Evolutionary conservation across 192 early-diverging fungal genomes (phyloP).

Genomic region (Geranomyces variabilis): DNA sequence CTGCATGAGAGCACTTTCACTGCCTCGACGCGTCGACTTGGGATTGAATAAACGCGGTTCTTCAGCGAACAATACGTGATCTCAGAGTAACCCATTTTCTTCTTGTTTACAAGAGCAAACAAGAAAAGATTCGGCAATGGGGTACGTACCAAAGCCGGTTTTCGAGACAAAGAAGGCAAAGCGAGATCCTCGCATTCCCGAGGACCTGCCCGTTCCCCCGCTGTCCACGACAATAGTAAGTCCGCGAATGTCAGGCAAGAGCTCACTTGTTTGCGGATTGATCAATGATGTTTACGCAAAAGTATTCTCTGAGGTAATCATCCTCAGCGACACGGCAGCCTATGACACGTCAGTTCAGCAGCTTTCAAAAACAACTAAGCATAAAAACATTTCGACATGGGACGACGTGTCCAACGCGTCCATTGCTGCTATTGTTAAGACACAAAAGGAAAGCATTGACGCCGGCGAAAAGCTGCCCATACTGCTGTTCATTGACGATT

Average conservation of each 20-base stretch:
- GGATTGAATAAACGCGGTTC: background rate
- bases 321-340: conserved; percentile 20
- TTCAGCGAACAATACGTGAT: conserved; percentile 16
- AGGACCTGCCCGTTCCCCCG: conserved; percentile 9
- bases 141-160: conserved; percentile 25
- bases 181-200: conserved; percentile 19
- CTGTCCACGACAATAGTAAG: conserved; percentile 12
- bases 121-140: conserved; percentile 9
- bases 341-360: conserved; percentile 14
- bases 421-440: conserved; percentile 17
- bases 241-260: conserved; percentile 24
- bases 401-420: conserved; percentile 24
- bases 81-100: conserved; percentile 15
- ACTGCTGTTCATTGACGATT: conserved; percentile 28
- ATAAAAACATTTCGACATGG: conserved; percentile 22
- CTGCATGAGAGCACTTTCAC: conserved; percentile 19
- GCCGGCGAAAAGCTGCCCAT: conserved; percentile 8
- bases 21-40: conserved; percentile 1
- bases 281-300: conserved; percentile 26
- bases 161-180: background rate
- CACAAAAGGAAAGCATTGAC: conserved; percentile 15
- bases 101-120: too few relatives aligned
- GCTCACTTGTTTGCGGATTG: conserved; percentile 20
- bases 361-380: conserved; percentile 20
- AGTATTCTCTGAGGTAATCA: conserved; percentile 15